A percentile compares a stretch with the other conserved stretches of the same genome.
These are phyloP conservation scores for Endoconidiophora laricicola DNA, from an alignment of 2,329 filamentous ascomycete genomes.

Conservation along the genomic window DNA sequence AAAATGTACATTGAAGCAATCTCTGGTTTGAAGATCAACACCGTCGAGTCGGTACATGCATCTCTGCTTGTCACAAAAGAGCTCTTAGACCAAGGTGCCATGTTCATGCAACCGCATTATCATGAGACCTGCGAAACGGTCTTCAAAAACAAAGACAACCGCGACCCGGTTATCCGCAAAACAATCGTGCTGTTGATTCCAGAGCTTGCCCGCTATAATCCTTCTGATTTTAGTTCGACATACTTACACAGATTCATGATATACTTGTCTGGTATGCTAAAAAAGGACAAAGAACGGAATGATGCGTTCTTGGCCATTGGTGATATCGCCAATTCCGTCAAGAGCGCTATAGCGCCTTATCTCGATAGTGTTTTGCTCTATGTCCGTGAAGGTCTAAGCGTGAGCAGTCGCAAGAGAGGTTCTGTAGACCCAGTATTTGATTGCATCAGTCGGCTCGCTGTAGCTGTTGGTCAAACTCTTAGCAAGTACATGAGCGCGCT, in stretches of 20 bases:
- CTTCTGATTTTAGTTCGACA: slow-evolving; percentile 69
- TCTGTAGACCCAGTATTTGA: slow-evolving; percentile 75
- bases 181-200: slow-evolving; percentile 87
- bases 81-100: slow-evolving; percentile 81
- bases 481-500: slow-evolving; percentile 98
- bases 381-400: slow-evolving; percentile 74
- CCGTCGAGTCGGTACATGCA: slow-evolving; percentile 82
- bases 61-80: slow-evolving; percentile 86
- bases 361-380: slow-evolving; percentile 87
- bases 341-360: slow-evolving; percentile 86
- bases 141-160: slow-evolving; percentile 80
- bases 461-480: slow-evolving; percentile 86
- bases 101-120: slow-evolving; percentile 98
- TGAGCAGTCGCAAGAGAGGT: slow-evolving; percentile 52
- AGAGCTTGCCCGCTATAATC: slow-evolving; percentile 80
- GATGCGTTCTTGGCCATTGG: slow-evolving; percentile 92
- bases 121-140: slow-evolving; percentile 85
- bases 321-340: slow-evolving; percentile 89
- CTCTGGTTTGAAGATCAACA: slow-evolving; percentile 60
- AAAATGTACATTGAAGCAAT: slow-evolving; percentile 81
- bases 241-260: slow-evolving; percentile 96
- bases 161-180: slow-evolving; percentile 70
- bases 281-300: slow-evolving; percentile 87
- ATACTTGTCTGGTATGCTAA: slow-evolving; percentile 81
- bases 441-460: slow-evolving; percentile 90